A percentile compares a stretch with the other conserved stretches of the same genome.
These are phyloP conservation scores for Sporothrix phasma DNA, from an alignment of 2,329 filamentous ascomycete species.

Conservation along the genomic window DNA sequence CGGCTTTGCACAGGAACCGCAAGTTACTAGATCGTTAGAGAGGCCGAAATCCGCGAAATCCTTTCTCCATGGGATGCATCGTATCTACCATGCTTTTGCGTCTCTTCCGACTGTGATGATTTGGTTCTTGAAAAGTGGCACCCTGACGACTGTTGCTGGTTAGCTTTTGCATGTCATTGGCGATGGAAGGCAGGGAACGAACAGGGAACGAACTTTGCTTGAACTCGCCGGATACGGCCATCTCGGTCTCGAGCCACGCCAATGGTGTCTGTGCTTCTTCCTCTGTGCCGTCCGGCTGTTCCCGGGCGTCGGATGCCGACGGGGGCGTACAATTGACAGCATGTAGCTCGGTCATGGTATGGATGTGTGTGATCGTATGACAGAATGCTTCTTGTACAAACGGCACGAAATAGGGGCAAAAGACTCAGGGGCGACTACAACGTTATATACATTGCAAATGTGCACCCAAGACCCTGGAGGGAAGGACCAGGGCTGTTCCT, in stretches of 20 bases:
- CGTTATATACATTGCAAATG: neutral
- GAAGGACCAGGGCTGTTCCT: neutral
- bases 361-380: too few species aligned
- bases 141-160: slow-evolving; percentile 13
- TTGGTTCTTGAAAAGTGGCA: slow-evolving; percentile 13
- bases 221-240: slow-evolving; percentile 11
- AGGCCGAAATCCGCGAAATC: neutral
- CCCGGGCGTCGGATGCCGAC: neutral
- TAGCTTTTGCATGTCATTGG: neutral
- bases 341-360: neutral
- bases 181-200: neutral
- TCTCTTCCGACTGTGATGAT: slow-evolving; percentile 24
- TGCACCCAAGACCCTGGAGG: neutral
- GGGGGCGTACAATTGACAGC: neutral
- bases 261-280: neutral
- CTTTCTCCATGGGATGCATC: neutral
- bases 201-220: slow-evolving; percentile 9
- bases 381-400: too few species aligned
- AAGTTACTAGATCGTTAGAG: slow-evolving; percentile 27
- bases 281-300: neutral
- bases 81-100: slow-evolving; percentile 21
- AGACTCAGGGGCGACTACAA: neutral
- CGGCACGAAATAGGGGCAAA: neutral
- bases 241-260: slow-evolving; percentile 17
- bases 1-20: slow-evolving; percentile 30